Conservation (phyloP, 2,329 filamentous ascomycete species). For the Aspergillus quadricinctus region DNA sequence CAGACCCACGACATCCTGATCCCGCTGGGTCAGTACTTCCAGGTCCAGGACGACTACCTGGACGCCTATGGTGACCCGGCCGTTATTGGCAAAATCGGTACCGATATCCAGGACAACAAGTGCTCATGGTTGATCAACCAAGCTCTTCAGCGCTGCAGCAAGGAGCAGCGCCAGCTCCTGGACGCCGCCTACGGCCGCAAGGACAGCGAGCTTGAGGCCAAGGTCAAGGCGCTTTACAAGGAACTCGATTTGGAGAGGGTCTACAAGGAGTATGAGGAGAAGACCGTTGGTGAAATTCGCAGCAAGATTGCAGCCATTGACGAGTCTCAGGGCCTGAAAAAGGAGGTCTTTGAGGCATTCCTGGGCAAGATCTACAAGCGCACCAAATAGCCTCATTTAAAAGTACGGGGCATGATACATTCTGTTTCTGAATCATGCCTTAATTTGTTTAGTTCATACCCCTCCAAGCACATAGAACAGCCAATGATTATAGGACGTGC, state of each 20-base stretch:
- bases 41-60: constrained; percentile 97
- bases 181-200: constrained; percentile 94
- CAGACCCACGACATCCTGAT: constrained; percentile 89
- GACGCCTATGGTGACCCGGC: constrained; percentile 94
- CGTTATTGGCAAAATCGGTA: constrained; percentile 96
- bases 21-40: constrained; percentile 97
- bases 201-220: constrained; percentile 74
- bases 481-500: not conserved
- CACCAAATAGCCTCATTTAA: constrained; percentile 64
- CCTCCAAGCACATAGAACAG: not conserved
- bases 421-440: not conserved
- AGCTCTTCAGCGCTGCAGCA: constrained; percentile 72
- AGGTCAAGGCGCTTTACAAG: constrained; percentile 82
- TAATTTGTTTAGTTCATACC: not conserved
- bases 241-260: constrained; percentile 78
- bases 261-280: constrained; percentile 88
- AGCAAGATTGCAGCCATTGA: constrained; percentile 73
- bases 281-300: constrained; percentile 71
- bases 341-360: constrained; percentile 83
- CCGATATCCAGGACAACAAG: constrained; percentile 99
- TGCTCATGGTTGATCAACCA: constrained; percentile 98
- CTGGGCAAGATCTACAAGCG: constrained; percentile 97
- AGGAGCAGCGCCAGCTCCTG: constrained; percentile 81
- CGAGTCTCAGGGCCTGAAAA: constrained; percentile 84
- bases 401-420: not conserved